Evolutionary conservation across 1,284 basidiomycete genomes (phyloP).

Genomic region (Cutaneotrichosporon sp.): DNA sequence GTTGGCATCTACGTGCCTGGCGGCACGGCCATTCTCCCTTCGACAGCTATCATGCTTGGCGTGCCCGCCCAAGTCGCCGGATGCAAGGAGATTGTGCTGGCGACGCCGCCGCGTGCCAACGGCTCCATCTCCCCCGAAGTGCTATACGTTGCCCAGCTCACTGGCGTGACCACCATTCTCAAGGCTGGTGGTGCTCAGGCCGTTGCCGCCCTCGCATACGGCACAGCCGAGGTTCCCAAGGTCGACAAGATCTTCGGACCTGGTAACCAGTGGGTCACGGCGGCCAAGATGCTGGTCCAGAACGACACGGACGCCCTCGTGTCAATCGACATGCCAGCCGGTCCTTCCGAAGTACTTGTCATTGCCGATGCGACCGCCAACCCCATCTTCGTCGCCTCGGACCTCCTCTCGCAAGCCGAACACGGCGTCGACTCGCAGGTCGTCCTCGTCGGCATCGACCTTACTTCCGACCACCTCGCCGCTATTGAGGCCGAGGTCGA

Average conservation of each 20-base stretch:
- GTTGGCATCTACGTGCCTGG: slow-evolving; percentile 98
- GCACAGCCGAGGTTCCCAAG: slow-evolving; percentile 92
- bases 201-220: slow-evolving; percentile 95
- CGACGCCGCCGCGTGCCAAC: slow-evolving; percentile 88
- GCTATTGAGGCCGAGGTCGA: slow-evolving; percentile 85
- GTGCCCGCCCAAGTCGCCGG: slow-evolving; percentile 97
- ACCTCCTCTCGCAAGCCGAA: slow-evolving; percentile 95
- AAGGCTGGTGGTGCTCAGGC: slow-evolving; percentile 97
- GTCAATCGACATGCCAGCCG: slow-evolving; percentile 98
- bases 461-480: slow-evolving; percentile 64
- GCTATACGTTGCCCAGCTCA: slow-evolving; percentile 85
- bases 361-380: slow-evolving; percentile 85
- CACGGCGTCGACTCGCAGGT: slow-evolving; percentile 98
- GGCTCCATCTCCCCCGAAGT: slow-evolving; percentile 92
- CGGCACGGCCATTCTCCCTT: slow-evolving; percentile 93
- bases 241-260: slow-evolving; percentile 99
- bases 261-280: slow-evolving; percentile 99
- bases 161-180: slow-evolving; percentile 82
- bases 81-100: slow-evolving; percentile 87
- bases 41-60: slow-evolving; percentile 96
- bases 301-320: slow-evolving; percentile 97
- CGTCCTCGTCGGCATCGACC: slow-evolving; percentile 78
- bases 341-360: slow-evolving; percentile 93
- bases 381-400: slow-evolving; percentile 90
- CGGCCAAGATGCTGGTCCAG: slow-evolving; percentile 98